Base-by-base conservation (phyloP, 2,329 filamentous ascomycete species). In the Plenodomus lindquistii region DNA sequence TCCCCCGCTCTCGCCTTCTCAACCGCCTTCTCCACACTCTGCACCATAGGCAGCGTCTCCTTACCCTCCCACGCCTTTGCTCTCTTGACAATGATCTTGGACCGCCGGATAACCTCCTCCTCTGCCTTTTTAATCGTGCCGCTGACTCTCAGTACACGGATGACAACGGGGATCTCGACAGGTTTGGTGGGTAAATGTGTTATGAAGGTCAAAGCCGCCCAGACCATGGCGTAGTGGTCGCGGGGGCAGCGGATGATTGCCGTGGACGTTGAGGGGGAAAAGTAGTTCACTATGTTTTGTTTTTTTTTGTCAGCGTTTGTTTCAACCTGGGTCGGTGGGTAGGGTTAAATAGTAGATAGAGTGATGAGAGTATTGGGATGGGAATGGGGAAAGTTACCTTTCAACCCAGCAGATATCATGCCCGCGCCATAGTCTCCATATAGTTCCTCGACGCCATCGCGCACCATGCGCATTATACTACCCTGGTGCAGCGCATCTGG, bases 271-370 rank as follows among this genome's bases (percentile, higher is more conserved):
- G 91, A 88, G 3, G 85, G 80, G 1, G 91, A 96, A 42, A 95
- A 81, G 71, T 99, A 99, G 78, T 96, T 96, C 44, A 99, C 90
- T 93, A 57, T n/a, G n/a, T n/a, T n/a, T n/a, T n/a, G n/a, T n/a
- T n/a, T n/a, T n/a, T n/a, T 7, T 31, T 24, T 24, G 22, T 24
- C 5, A 24, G 27, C 4, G 11, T 31, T 31, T 4, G 27, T 8
- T 31, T 31, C n/a, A n/a, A n/a, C n/a, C n/a, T n/a, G n/a, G n/a
- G n/a, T n/a, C n/a, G 11, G 27, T 19, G 27, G 15, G 5, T 17
- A 38, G 10, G 13, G 24, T 21, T 27, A 42, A 16, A 29, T 17
- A 39, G 34, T 39, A n/a, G 49, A 9, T 21, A 13, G 10, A 13
- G 27, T 8, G 11, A 13, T 31, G 27, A 13, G 27, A 4, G 22